These are phyloP conservation scores for Phytopythium vexans DNA, from an alignment of 352 stramenopile species.

Conservation along the genomic window DNA sequence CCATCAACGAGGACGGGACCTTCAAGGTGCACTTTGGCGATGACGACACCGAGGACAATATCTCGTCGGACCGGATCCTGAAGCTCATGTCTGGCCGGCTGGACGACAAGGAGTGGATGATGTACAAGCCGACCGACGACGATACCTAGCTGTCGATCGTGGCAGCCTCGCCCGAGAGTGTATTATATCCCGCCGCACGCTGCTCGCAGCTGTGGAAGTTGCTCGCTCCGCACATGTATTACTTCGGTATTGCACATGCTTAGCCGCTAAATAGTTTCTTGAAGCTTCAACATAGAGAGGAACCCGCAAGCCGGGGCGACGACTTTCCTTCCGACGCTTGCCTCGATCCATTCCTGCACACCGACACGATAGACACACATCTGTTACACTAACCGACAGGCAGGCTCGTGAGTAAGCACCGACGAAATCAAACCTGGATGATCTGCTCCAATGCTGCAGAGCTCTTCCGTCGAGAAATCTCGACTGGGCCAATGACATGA, in stretches of 20 bases:
- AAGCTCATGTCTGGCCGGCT: constrained; percentile 68
- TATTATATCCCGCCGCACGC: too few relatives aligned
- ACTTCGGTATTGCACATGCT: constrained; percentile 5
- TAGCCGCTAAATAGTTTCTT: constrained; percentile 32
- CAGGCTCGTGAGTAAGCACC: too few relatives aligned
- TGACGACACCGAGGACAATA: constrained; percentile 52
- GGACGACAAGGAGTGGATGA: constrained; percentile 72
- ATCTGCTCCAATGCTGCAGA: constrained; percentile 56
- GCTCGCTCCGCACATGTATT: too few relatives aligned
- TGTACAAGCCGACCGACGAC: constrained; percentile 51
- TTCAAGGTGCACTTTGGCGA: constrained; percentile 67
- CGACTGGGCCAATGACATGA: constrained; percentile 38
- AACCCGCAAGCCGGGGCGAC: constrained; percentile 34
- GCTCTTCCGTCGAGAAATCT: constrained; percentile 45
- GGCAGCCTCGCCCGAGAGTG: too few relatives aligned
- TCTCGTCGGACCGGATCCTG: constrained; percentile 37
- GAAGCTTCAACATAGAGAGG: constrained; percentile 48
- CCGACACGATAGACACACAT: not conserved
- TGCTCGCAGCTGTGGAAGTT: too few relatives aligned
- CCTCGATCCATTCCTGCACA: constrained; percentile 36
- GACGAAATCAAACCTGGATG: constrained; percentile 30
- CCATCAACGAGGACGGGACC: constrained; percentile 44
- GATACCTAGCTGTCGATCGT: constrained; percentile 6
- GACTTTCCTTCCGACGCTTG: constrained; percentile 31
- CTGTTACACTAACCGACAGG: too few relatives aligned